Conservation (phyloP, 805 yeast genomes). For the Kodamaea jinghongensis region DNA sequence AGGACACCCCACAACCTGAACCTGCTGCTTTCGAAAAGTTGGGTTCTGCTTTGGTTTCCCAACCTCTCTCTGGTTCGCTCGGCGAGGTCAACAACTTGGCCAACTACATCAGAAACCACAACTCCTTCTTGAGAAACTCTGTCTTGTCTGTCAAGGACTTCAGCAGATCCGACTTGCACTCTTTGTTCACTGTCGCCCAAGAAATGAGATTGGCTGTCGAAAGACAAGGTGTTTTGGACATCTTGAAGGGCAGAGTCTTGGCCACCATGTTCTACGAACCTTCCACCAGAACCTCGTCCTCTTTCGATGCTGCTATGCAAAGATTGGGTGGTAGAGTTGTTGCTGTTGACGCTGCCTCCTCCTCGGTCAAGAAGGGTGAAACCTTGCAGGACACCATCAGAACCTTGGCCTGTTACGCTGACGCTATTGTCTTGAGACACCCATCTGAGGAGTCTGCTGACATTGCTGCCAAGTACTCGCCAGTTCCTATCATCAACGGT, state of each 20-base stretch:
- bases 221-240: conserved; percentile 90
- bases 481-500: conserved; percentile 95
- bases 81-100: conserved; percentile 78
- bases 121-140: conserved; percentile 87
- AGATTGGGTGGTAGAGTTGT: conserved; percentile 98
- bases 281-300: conserved; percentile 93
- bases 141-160: conserved; percentile 87
- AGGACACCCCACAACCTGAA: conserved; percentile 42
- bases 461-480: conserved; percentile 93
- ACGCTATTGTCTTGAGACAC: conserved; percentile 95
- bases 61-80: conserved; percentile 68
- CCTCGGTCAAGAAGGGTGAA: conserved; percentile 98
- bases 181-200: conserved; percentile 94
- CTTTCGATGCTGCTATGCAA: conserved; percentile 99
- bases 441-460: conserved; percentile 90
- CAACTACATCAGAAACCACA: conserved; percentile 73
- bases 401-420: conserved; percentile 91
- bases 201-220: conserved; percentile 97
- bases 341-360: conserved; percentile 75
- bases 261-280: conserved; percentile 98
- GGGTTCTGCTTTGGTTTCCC: conserved; percentile 70
- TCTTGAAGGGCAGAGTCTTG: conserved; percentile 84
- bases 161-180: conserved; percentile 84
- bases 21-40: conserved; percentile 43
- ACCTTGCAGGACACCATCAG: conserved; percentile 95